A percentile compares a stretch with the other conserved stretches of the same genome.
Evolutionary conservation across 2,329 filamentous ascomycete species (phyloP).

Genomic region (Penicillium sp.): DNA sequence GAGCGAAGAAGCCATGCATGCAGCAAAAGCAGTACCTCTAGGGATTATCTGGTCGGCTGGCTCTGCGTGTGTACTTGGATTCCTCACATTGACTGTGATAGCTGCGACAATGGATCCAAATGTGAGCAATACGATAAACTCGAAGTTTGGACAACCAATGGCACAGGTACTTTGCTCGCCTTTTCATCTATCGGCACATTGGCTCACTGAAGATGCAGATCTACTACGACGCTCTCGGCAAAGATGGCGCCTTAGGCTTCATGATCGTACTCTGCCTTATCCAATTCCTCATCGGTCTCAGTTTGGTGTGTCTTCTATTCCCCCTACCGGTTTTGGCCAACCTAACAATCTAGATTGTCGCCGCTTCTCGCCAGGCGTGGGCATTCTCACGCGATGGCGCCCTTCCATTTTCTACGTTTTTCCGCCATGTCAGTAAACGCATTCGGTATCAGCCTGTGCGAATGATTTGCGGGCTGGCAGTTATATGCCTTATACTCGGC

Average conservation of each 20-base stretch:
- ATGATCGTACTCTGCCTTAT: conserved; percentile 65
- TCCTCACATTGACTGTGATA: conserved; percentile 61
- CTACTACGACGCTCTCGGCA: conserved; percentile 65
- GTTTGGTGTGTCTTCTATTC: conserved; percentile 42
- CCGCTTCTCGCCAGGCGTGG: conserved; percentile 65
- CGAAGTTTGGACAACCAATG: conserved; percentile 63
- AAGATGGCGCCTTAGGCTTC: conserved; percentile 61
- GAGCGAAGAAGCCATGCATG: conserved; percentile 65
- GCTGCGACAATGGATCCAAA: conserved; percentile 62
- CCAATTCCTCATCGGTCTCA: conserved; percentile 66
- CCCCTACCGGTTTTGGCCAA: neutral
- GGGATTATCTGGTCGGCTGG: conserved; percentile 54
- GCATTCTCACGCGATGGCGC: conserved; percentile 67
- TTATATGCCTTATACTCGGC: conserved; percentile 58
- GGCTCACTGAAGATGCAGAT: conserved; percentile 44
- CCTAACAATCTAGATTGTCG: conserved; percentile 50
- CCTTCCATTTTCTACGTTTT: conserved; percentile 63
- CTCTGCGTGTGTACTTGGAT: conserved; percentile 55
- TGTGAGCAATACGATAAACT: conserved; percentile 49
- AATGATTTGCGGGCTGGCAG: conserved; percentile 59
- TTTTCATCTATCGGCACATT: neutral
- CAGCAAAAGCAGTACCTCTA: conserved; percentile 60
- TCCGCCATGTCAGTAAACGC: conserved; percentile 59
- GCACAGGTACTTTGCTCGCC: conserved; percentile 45
- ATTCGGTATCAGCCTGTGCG: conserved; percentile 64